These are phyloP conservation scores for Fusarium sulawesiense DNA, from an alignment of 2,329 filamentous ascomycete species.

Conservation along the genomic window DNA sequence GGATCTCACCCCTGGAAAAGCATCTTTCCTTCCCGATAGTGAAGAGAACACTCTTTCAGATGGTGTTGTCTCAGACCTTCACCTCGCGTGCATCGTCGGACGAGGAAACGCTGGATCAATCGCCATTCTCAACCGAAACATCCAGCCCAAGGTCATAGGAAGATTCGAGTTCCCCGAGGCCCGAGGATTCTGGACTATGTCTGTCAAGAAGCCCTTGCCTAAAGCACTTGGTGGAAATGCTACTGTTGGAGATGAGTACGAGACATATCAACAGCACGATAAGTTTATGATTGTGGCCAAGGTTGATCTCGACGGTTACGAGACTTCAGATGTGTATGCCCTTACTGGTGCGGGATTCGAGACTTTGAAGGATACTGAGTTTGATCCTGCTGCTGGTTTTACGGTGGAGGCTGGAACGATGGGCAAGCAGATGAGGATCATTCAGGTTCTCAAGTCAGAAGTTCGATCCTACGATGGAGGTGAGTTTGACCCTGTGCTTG, in stretches of 20 bases:
- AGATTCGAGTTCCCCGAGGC: slow-evolving; percentile 79
- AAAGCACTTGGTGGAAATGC: slow-evolving; percentile 66
- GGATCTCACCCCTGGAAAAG: slow-evolving; percentile 76
- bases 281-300: slow-evolving; percentile 87
- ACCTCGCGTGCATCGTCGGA: slow-evolving; percentile 71
- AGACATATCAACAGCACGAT: slow-evolving; percentile 73
- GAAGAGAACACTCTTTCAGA: slow-evolving; percentile 57
- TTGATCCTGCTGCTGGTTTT: slow-evolving; percentile 87
- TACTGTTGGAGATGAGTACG: slow-evolving; percentile 65
- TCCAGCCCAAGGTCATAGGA: slow-evolving; percentile 78
- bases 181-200: slow-evolving; percentile 83
- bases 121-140: slow-evolving; percentile 79
- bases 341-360: slow-evolving; percentile 80
- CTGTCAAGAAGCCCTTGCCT: slow-evolving; percentile 73
- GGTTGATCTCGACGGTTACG: slow-evolving; percentile 73
- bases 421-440: slow-evolving; percentile 81
- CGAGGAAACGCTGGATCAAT: slow-evolving; percentile 75
- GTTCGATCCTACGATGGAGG: slow-evolving; percentile 91
- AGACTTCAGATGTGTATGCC: slow-evolving; percentile 82
- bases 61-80: slow-evolving; percentile 67
- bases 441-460: slow-evolving; percentile 89
- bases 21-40: slow-evolving; percentile 56
- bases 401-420: slow-evolving; percentile 89
- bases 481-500: slow-evolving; percentile 49
- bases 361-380: slow-evolving; percentile 84